Evolutionary conservation across 2,329 filamentous ascomycete genomes (phyloP), one percentile per base, ranked within the genome.

Genomic region (Aspergillus novofumigatus): DNA sequence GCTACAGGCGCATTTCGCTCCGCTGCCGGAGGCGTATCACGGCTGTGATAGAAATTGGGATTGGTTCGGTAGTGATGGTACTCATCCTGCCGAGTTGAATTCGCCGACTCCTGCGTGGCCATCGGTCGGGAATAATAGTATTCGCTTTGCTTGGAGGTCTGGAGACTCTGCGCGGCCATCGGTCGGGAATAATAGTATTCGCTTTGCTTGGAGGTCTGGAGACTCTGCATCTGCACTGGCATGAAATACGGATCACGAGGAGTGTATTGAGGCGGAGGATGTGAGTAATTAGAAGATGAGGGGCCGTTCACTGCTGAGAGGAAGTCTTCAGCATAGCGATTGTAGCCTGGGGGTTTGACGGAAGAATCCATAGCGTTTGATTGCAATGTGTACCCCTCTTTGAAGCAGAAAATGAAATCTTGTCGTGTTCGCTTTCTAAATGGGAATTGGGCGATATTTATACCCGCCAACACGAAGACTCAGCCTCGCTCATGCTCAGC

Each of bases 201-300:
- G n/a, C 20, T 21, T 14, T 23, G 42, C 2, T 45, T 45, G 44
- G 21, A 4, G 20, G 10, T 4, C 6, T 47, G 21, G 6, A 3
- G 1, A 11, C 1, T 0, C 23, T 47, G 28, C 3, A n/a, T n/a
- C n/a, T n/a, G n/a, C n/a, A n/a, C 1, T 1, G 10, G n/a, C 1
- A 20, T 9, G 1, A 20, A 9, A 23, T 10, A 21, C 6, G 8
- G 4, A 23, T 26, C 44, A 11, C 11, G 21, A 21, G 44, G 44
- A 14, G 44, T 25, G 44, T 47, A 47, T n/a, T 21, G 44, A 7
- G 44, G 44, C 11, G 44, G 44, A 23, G 44, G n/a, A 23, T 23
- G 10, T 11, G 44, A 23, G 21, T 45, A 4, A 23, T 45, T 38
- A 3, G 6, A 11, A 17, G 32, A 17, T 14, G 32, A 23, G 20